Base-by-base conservation (phyloP, 306 rosid species). In the Canavalia ensiformis region DNA sequence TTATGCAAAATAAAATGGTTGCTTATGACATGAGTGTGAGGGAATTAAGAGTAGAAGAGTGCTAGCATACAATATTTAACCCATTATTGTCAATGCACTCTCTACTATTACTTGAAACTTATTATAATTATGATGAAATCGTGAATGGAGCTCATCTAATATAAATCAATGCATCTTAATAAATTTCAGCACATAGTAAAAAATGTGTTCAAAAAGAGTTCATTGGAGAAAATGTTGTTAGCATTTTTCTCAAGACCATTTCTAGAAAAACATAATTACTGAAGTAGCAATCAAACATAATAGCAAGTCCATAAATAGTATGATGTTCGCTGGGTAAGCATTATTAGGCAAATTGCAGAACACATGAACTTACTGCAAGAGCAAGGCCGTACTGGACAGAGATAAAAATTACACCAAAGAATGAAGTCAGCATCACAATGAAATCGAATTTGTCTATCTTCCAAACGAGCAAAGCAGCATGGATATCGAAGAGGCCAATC, bases 361-460 rank as follows among this genome's bases (percentile, higher is more conserved):
- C 41, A 39, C 4, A 7, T 30, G 59, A 52, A 80, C 89, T 83
- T 87, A 94, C 98, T 11, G 98, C 97, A 6, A 94, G 46, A 82
- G 97, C 97, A 10, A 94, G 94, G 68, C 98, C 98, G 8, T 74
- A 31, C 79, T 95, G 92, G 66, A 95, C 99, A 37, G 99, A 95
- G 87, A 93, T 51, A 42, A 95, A 90, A 41, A 95, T 88, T 18
- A 92, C 98, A 28, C 98, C 98, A 8, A 92, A 83, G 86, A 94
- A 94, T 3, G 98, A 97, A 37, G 76, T 67, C 34, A 92, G 28
- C 91, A 90, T 84, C 1, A 92, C 91, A 30, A 94, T 1, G 70
- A 92, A 94, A 60, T 94, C 98, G 13, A 82, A 94, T 80, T 94
- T 94, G 76, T 94, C 98, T 4, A 93, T 69, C 90, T 88, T 92